phyloP scores from a whole-genome alignment of 192 early-diverging fungal genomes.

The Ramicandelaber brevisporus region DNA sequence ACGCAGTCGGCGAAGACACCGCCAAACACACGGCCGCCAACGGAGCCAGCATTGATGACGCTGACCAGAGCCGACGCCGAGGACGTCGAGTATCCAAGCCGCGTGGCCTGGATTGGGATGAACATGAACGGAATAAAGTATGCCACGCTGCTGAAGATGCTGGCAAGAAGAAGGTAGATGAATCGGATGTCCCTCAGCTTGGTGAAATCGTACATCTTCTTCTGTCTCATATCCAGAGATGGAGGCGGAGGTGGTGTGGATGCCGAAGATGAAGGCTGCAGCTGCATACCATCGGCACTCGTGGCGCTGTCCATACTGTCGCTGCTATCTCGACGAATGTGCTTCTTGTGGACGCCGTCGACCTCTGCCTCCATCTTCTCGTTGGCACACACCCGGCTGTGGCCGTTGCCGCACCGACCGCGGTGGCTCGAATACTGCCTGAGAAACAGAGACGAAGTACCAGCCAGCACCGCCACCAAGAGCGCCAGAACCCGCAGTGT shows the following conservation, averaged over 20 bases:
- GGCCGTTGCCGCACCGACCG: too few species aligned
- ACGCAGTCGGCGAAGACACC: conserved; percentile 11
- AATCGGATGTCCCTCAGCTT: conserved; percentile 14
- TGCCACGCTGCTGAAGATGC: conserved; percentile 11
- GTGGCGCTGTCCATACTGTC: too few species aligned
- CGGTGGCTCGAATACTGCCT: conserved; percentile 9
- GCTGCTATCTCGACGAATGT: too few species aligned
- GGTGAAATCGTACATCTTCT: conserved; percentile 13
- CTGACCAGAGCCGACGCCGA: conserved; percentile 21
- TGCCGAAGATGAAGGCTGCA: too few species aligned
- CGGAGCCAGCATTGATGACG: conserved; percentile 16
- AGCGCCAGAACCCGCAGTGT: conserved; percentile 22
- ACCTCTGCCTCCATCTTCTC: too few species aligned
- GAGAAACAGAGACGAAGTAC: conserved; percentile 18
- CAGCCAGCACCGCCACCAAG: conserved; percentile 11
- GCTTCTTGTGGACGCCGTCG: too few species aligned
- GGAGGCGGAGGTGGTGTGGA: too few species aligned
- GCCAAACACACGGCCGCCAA: conserved; percentile 11
- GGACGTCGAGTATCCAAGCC: conserved; percentile 11
- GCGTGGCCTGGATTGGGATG: conserved; percentile 15
- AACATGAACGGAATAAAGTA: conserved; percentile 21
- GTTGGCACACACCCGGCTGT: too few species aligned
- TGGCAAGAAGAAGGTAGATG: conserved; percentile 7
- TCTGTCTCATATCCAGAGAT: too few species aligned
- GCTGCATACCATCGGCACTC: too few species aligned